Evolutionary conservation across 2,329 filamentous ascomycete genomes (phyloP), one percentile per base, ranked within the genome.

Genomic region (Hymenoscyphus fructigenus): DNA sequence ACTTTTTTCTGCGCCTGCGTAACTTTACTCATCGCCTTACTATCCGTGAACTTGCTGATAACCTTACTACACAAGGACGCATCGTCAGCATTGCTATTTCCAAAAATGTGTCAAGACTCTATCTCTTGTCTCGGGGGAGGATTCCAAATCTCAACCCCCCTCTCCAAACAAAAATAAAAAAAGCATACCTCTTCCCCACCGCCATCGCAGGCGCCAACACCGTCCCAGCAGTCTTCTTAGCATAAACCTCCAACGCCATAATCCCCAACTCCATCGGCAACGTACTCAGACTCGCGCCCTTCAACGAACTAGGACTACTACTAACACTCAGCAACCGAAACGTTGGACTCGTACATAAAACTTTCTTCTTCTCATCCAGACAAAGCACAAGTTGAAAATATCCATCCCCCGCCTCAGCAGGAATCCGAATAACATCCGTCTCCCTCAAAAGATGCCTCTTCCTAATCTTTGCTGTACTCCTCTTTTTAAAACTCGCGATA

Each of bases 301-400:
- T 83, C 1, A 91, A 73, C 0, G 87, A 83, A 70, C 85, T 86
- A 0, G 83, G 79, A 66, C 87, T 86, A 0, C 82, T 80, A 0
- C 87, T 88, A 0, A 86, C 85, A 66, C 88, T 91, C 1, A 89
- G 83, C n/a, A 91, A 79, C 17, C 89, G 82, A 69, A 91, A 91
- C 0, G 89, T 83, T 0, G 89, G 88, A 67, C 87, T 90, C 0
- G 83, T 82, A 66, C 88, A 90, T 0, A 91, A 80, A 0, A 84
- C 79, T 69, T 85, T 88, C 68, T 83, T 84, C 68, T 83, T 84
- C 0, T 77, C 74, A 0, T 81, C 84, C 0, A 79, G 76, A 66
- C 87, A 90, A 9, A 91, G 78, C 0, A 91, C 84, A 4, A 91
- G 78, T 12, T 88, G 85, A 63, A 90, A 88, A 72, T 91, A 91